These are phyloP conservation scores for Cladosporium phlei DNA, from an alignment of 2,329 filamentous ascomycete genomes.

Conservation along the genomic window DNA sequence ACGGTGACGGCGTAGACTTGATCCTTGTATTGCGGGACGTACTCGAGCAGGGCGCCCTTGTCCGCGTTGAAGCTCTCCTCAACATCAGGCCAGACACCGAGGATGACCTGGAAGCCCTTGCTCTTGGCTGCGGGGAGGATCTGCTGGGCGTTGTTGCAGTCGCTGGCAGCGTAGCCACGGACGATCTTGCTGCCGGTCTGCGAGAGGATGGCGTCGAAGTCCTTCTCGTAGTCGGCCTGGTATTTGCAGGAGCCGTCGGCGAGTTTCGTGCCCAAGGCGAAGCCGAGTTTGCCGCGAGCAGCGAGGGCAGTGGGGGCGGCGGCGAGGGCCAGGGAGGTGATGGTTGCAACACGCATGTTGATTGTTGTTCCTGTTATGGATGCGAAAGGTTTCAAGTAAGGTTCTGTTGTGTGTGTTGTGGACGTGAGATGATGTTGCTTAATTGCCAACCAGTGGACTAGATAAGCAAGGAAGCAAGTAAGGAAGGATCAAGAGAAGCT, in stretches of 20 bases:
- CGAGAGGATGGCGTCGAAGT: constrained; percentile 58
- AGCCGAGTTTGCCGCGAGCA: constrained; percentile 53
- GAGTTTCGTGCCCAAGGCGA: constrained; percentile 62
- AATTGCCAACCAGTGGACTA: neutral
- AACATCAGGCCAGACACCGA: constrained; percentile 66
- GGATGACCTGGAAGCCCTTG: constrained; percentile 62
- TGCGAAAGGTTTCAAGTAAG: constrained; percentile 3
- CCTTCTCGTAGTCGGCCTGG: constrained; percentile 57
- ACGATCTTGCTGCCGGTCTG: constrained; percentile 52
- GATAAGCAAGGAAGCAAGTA: neutral
- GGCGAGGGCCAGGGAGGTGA: constrained; percentile 25
- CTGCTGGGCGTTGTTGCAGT: constrained; percentile 60
- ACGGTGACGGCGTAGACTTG: constrained; percentile 65
- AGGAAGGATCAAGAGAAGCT: neutral
- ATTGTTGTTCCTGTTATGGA: neutral
- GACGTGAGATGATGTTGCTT: neutral
- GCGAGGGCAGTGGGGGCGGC: constrained; percentile 24
- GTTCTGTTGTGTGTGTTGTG: neutral
- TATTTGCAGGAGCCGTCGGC: constrained; percentile 59
- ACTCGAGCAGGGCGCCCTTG: constrained; percentile 52
- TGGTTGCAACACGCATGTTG: constrained; percentile 24
- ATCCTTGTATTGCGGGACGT: constrained; percentile 48
- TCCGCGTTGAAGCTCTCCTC: constrained; percentile 59
- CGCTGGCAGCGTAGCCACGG: constrained; percentile 61
- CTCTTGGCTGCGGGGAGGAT: constrained; percentile 62